Conservation (phyloP, 352 stramenopile species). For the Chrysophaeum taylorii region DNA sequence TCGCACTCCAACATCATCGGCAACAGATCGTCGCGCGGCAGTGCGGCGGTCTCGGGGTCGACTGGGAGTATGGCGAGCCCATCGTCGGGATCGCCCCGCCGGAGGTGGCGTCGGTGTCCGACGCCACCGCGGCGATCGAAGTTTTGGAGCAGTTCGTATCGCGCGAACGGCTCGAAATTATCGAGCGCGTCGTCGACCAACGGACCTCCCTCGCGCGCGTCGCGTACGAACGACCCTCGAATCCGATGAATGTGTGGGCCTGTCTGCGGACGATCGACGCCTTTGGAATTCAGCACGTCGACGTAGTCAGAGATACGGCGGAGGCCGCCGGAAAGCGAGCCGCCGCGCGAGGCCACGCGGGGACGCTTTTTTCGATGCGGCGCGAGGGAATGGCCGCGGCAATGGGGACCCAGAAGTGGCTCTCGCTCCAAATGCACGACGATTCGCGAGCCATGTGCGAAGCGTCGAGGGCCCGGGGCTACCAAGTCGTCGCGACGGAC, state of each 20-base stretch:
- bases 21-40: too few relatives aligned
- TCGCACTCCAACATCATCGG: too few relatives aligned
- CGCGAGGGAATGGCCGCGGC: constrained; percentile 45
- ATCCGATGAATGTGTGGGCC: constrained; percentile 62
- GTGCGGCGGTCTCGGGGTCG: too few relatives aligned
- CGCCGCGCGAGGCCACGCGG: neutral
- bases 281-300: constrained; percentile 50
- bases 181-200: neutral
- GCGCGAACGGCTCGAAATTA: neutral
- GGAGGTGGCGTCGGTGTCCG: too few relatives aligned
- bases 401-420: constrained; percentile 53
- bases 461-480: constrained; percentile 35
- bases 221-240: constrained; percentile 53
- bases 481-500: constrained; percentile 43
- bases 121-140: neutral
- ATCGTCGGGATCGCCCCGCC: too few relatives aligned
- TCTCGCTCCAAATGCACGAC: constrained; percentile 33
- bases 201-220: constrained; percentile 11
- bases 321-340: neutral
- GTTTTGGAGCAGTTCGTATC: neutral
- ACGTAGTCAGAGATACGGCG: constrained; percentile 50
- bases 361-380: constrained; percentile 20
- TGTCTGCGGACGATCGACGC: constrained; percentile 60
- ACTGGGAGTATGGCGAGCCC: too few relatives aligned
- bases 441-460: constrained; percentile 28